Evolutionary conservation across 1,284 basidiomycete species (phyloP), one percentile per base, ranked within the genome.

Genomic region (Coniferiporia sulphurascens): DNA sequence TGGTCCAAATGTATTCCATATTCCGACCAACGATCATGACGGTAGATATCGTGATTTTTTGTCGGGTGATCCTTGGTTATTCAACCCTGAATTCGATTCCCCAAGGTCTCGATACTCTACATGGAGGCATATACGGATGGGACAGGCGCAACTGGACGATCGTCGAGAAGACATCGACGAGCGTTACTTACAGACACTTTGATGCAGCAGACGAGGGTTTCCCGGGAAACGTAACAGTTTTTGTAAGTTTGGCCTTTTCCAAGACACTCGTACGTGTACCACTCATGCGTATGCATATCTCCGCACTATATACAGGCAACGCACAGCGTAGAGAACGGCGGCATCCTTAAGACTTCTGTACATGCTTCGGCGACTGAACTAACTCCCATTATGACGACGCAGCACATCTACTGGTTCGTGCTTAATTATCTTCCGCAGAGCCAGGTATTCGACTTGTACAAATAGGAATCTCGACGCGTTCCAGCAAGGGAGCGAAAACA

Each of bases 341-440:
- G 78, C 6, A 70, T 75, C 5, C 70, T 81, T 48, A 71, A 74
- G 48, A 80, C 78, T 1, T 70, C 67, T 0, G 71, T 84, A 27
- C 70, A 72, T 52, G 82, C 82, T 0, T 74, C 68, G 4, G 78
- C 81, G 0, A 77, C 79, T 0, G 69, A 79, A 65, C 70, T 77
- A 72, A 85, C 83, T 1, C 83, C 82, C 0, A 80, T 84, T 56
- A 83, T 84, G 81, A 67, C 82, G 13, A 83, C 80, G 1, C 79
- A 78, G 65, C 82, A 79, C 68, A 75, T 76, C 51, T 84, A 78
- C 67, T 83, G 80, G 80, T 79, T 8, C 41, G 4, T 32, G 46
- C 15, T 34, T 12, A 15, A 9, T 1, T 15, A 4, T 22, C 41
- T 45, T 44, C 22, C 51, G 27, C 9, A 5, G 27, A n/a, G 34